Base-by-base conservation (phyloP, 2,329 filamentous ascomycete genomes). In the Neoscytalidium dimidiatum region DNA sequence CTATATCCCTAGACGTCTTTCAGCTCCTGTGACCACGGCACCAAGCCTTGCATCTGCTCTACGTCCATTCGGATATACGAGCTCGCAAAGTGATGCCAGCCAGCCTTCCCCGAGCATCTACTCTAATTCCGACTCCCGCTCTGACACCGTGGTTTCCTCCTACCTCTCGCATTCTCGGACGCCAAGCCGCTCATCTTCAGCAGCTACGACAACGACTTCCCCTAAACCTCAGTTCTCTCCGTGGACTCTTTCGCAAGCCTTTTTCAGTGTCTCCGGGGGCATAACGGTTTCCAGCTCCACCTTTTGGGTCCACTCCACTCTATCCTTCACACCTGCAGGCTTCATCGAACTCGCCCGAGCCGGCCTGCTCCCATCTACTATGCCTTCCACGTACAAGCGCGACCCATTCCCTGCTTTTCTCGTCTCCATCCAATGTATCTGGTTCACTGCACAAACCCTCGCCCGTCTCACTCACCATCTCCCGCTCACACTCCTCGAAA, bases 361-460 rank as follows among this genome's bases (percentile, higher is more conserved):
- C 4, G 68, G 66, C 21, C 33, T 71, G 3, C 64, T 72, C 2
- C 72, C 71, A 3, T 9, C 62, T 3, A 57, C 61, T 3, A 35
- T 66, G 13, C 28, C 64, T 5, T 60, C 56, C 1, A 57, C 53
- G 8, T 57, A 71, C 0, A 73, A 73, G 65, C 67, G 70, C 5
- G 67, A 73, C 48, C 19, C 8, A 7, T 43, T 68, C 1, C 69
- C 69, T 2, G 73, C 71, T 19, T 44, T 67, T 0, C 53, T 82
- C 2, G 75, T 79, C 1, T 69, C 76, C 23, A 61, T 77, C 2
- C 80, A 82, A 63, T 75, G 77, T 0, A 65, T 66, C 3, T 82
- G 79, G 78, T 79, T 82, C 69, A 53, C 74, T 0, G 48, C 77
- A 0, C 75, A 81, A 64, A 73, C 71, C 51, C 68, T 79, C 7